Percentiles rank a stretch among this genome's conserved stretches.
These are phyloP conservation scores for Eucalyptus pauciflora DNA, from an alignment of 345 rosid genomes.

Conservation along the genomic window DNA sequence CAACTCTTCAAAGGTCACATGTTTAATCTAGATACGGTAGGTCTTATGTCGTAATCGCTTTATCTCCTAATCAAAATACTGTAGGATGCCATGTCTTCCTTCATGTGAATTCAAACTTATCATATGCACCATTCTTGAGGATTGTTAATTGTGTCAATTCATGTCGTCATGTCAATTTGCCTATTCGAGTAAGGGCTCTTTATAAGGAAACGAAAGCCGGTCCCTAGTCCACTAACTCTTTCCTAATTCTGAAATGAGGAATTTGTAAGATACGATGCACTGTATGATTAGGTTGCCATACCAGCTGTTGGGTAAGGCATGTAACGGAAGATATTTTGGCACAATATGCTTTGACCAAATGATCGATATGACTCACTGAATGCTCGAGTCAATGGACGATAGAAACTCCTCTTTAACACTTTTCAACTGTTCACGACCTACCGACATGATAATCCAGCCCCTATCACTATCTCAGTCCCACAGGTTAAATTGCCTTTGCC, in stretches of 20 bases:
- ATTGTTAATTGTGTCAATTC: neutral
- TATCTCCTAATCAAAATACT: neutral
- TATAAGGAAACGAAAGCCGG: neutral
- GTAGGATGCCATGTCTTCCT: neutral
- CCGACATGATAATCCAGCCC: neutral
- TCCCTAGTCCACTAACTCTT: neutral
- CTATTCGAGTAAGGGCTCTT: neutral
- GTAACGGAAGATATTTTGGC: neutral
- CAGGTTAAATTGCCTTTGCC: neutral
- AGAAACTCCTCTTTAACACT: neutral
- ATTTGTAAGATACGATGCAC: neutral
- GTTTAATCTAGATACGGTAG: neutral
- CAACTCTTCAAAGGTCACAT: neutral
- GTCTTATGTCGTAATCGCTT: neutral
- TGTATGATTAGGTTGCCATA: neutral
- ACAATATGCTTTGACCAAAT: neutral
- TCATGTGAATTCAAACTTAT: neutral
- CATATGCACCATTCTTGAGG: neutral
- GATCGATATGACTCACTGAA: too few relatives aligned
- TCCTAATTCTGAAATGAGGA: neutral
- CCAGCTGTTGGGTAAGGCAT: neutral
- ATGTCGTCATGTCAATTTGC: neutral
- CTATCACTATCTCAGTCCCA: neutral
- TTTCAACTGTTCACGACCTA: neutral
- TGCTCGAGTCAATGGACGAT: neutral